phyloP scores from a whole-genome alignment of 306 rosid genomes.

The Mimosa pudica region DNA sequence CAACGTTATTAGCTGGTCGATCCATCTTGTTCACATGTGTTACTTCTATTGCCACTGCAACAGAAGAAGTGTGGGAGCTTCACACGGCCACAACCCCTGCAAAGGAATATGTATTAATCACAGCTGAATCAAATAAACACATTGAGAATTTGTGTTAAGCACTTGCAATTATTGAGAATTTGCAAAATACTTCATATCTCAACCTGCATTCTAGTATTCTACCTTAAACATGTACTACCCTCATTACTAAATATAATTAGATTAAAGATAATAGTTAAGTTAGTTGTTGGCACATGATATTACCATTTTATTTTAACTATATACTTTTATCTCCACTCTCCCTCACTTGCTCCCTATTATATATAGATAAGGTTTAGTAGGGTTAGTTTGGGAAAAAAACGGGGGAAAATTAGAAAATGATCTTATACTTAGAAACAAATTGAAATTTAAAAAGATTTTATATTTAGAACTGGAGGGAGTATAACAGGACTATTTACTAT shows the following conservation, averaged over 20 bases:
- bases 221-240: background rate
- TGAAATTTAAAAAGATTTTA: too few species aligned
- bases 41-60: constrained; percentile 43
- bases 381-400: too few species aligned
- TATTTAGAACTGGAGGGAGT: too few species aligned
- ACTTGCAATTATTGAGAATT: background rate
- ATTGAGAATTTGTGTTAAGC: background rate
- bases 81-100: constrained; percentile 47
- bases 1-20: constrained; percentile 25
- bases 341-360: too few species aligned
- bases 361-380: too few species aligned
- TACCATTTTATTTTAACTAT: too few species aligned
- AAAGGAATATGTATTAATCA: constrained; percentile 15
- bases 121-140: constrained; percentile 17
- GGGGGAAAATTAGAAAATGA: too few species aligned
- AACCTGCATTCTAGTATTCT: background rate
- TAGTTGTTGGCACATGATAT: too few species aligned
- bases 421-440: too few species aligned
- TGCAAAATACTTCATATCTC: background rate
- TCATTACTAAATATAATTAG: too few species aligned
- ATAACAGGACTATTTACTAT: background rate
- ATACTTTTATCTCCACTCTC: too few species aligned
- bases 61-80: constrained; percentile 53
- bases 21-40: constrained; percentile 30
- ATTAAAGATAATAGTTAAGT: too few species aligned